Conservation (phyloP, 768 basidiomycete genomes). For the Trametes maxima region DNA sequence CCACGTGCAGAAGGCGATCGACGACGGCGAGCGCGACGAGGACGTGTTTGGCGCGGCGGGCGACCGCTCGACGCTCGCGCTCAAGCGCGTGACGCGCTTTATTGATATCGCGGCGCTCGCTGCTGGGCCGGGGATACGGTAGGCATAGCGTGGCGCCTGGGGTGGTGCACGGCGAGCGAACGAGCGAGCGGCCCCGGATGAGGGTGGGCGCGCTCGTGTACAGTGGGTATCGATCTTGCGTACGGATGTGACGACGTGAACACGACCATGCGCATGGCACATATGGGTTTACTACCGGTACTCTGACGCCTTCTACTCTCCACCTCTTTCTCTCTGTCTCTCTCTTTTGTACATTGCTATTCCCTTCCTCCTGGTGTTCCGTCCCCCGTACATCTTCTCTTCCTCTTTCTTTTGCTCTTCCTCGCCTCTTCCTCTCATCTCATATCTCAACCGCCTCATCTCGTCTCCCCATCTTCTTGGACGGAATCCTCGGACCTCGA, state of each 20-base stretch:
- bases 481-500: slow-evolving; percentile 14
- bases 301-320: too few relatives aligned
- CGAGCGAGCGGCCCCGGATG: too few relatives aligned
- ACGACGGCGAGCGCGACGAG: slow-evolving; percentile 23
- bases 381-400: not conserved
- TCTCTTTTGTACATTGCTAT: not conserved
- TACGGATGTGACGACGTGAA: not conserved
- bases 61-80: slow-evolving; percentile 49
- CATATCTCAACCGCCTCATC: not conserved
- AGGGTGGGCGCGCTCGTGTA: too few relatives aligned
- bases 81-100: slow-evolving; percentile 79
- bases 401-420: not conserved
- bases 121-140: slow-evolving; percentile 21
- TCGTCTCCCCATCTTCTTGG: slow-evolving; percentile 10
- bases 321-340: not conserved
- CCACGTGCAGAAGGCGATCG: slow-evolving; percentile 53
- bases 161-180: too few relatives aligned
- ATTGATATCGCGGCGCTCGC: slow-evolving; percentile 60
- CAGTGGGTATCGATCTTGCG: not conserved
- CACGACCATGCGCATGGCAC: not conserved
- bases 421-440: not conserved
- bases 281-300: not conserved
- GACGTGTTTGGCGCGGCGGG: slow-evolving; percentile 22
- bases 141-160: too few relatives aligned
- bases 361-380: not conserved